Evolutionary conservation across 371 early-diverging fungal genomes (phyloP), one percentile per base, ranked within the genome.

Genomic region (Chytridium lagenaria): DNA sequence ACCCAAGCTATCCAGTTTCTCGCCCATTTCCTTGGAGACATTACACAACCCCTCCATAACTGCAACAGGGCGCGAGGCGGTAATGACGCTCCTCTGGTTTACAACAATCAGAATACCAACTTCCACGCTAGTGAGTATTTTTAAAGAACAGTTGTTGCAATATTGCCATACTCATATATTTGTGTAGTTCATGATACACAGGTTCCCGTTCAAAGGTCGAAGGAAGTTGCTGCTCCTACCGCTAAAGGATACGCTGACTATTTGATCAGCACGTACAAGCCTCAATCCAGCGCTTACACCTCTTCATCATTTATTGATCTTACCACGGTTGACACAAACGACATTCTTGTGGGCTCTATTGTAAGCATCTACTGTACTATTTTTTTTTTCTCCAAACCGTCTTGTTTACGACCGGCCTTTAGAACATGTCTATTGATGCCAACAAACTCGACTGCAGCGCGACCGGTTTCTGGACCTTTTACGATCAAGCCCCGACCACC

Each of bases 1-100:
- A 71, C 76, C 22, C 61, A 59, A 28, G 76, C 76, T 19, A 5
- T 68, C 10, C 34, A 50, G 26, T 87, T 85, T 73, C 69, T 88
- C 55, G 66, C 80, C 33, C 88, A 89, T 77, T 89, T 86, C 64
- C 28, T 88, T 51, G 90, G 90, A 5, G 90, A 89, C 69, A 77
- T 88, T 36, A 78, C 84, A 33, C 89, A 89, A 78, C 90, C 90
- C 19, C 78, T 89, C 50, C 90, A 89, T 72, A 79, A 79, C 71
- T 85, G 83, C 26, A 79, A 39, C 34, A 31, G 67, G 28, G 55
- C 38, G n/a, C 16, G 15, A 3, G 75, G 75, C 31, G 75, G 71
- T 16, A 70, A 70, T 39, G 37, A 36, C 33, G 57, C 12, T 50
- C 23, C 51, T 10, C 36, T 68, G 19, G 68, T 23, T 16, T 75